Conservation (phyloP, 2,329 filamentous ascomycete genomes). For the Sporothrix sp. region DNA sequence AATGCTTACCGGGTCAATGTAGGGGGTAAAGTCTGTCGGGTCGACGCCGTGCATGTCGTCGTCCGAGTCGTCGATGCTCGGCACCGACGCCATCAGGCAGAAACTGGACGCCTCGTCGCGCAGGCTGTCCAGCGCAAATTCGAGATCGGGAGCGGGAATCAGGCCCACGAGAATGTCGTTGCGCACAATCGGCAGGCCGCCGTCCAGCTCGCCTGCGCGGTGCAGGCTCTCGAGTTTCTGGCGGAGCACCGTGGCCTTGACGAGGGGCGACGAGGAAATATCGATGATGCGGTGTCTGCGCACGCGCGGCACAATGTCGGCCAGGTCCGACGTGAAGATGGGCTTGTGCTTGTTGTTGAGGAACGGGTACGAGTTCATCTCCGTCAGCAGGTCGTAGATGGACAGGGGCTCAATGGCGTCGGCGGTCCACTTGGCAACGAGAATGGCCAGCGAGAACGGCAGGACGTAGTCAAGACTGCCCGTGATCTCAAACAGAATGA, state of each 20-base stretch:
- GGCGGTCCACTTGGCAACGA: constrained; percentile 97
- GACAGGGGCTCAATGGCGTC: constrained; percentile 86
- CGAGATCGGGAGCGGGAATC: constrained; percentile 87
- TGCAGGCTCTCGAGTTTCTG: constrained; percentile 74
- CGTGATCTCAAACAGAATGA: constrained; percentile 98
- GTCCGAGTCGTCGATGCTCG: constrained; percentile 53
- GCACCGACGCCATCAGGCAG: constrained; percentile 71
- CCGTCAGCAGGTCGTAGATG: constrained; percentile 98
- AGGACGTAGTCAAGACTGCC: constrained; percentile 93
- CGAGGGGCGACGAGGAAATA: constrained; percentile 70
- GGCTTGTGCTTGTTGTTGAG: constrained; percentile 89
- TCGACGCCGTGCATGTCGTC: constrained; percentile 40
- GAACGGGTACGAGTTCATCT: constrained; percentile 90
- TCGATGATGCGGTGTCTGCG: constrained; percentile 76
- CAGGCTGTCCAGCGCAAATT: constrained; percentile 82
- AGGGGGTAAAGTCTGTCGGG: constrained; percentile 78
- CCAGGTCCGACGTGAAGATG: constrained; percentile 77
- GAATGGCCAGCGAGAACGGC: constrained; percentile 97
- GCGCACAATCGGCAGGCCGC: constrained; percentile 78
- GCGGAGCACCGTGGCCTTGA: constrained; percentile 67
- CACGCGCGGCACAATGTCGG: constrained; percentile 71
- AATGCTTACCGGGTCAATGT: constrained; percentile 68
- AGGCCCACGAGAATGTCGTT: constrained; percentile 74
- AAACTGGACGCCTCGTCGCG: constrained; percentile 61
- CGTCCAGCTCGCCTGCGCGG: constrained; percentile 79